Evolutionary conservation across 805 yeast species (phyloP).

Genomic region (Candida lessepsii): DNA sequence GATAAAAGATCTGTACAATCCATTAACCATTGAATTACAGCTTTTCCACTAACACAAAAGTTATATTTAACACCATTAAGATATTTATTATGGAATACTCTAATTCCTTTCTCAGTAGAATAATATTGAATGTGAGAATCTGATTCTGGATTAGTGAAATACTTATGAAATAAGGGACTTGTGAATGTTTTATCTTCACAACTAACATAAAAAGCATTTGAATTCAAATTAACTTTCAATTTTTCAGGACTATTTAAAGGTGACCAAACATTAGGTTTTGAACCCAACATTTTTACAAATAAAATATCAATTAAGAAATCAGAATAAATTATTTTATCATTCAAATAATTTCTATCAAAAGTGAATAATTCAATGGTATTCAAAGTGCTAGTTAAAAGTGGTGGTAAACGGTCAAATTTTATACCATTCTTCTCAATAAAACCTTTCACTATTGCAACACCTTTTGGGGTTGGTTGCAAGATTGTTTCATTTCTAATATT

Average conservation of each 20-base stretch:
- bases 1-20: constrained; percentile 79
- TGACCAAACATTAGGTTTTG: constrained; percentile 67
- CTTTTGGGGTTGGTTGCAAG: constrained; percentile 90
- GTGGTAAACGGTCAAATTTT: constrained; percentile 36
- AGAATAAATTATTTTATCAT: constrained; percentile 62
- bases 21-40: constrained; percentile 81
- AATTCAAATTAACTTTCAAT: constrained; percentile 7
- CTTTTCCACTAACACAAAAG: constrained; percentile 70
- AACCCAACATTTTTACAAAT: constrained; percentile 63
- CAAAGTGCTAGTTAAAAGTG: constrained; percentile 51
- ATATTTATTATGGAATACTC: constrained; percentile 48
- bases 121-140: constrained; percentile 81
- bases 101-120: constrained; percentile 60
- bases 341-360: constrained; percentile 60
- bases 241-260: constrained; percentile 44
- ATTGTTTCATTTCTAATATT: constrained; percentile 35
- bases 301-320: constrained; percentile 64
- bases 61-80: constrained; percentile 28
- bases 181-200: not conserved
- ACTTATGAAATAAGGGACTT: constrained; percentile 73
- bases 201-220: constrained; percentile 3
- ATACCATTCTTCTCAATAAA: constrained; percentile 61
- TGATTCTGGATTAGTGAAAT: constrained; percentile 86
- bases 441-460: constrained; percentile 64
- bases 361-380: constrained; percentile 71